Base-by-base conservation (phyloP, 768 basidiomycete species). In the Rhodocollybia butyracea region DNA sequence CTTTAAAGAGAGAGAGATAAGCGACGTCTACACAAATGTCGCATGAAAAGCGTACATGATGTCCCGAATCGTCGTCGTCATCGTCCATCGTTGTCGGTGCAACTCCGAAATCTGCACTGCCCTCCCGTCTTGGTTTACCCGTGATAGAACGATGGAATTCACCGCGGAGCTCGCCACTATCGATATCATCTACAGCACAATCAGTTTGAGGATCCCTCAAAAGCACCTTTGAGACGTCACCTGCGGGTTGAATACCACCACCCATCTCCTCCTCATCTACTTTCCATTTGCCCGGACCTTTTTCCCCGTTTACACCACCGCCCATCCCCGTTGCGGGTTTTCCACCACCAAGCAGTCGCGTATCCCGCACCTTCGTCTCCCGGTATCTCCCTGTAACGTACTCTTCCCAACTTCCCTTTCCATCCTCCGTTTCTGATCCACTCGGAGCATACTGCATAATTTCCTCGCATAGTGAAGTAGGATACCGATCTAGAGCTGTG, bases 301-400 rank as follows among this genome's bases (percentile, higher is more conserved):
- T 63, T 59, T 29, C 65, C 22, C 88, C n/a, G 88, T 85, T 59
- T 82, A 82, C 86, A 86, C 87, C 59, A 68, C 60, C 32, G 41
- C 70, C 63, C 60, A 67, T 29, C 60, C 59, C 48, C 10, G 19
- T 26, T 3, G 41, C 32, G 29, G 91, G 90, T 67, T 89, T 91
- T 5, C 91, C 91, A 17, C 94, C 96, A 3, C 94, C 95, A 15
- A 98, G 79, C 8, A 89, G 76, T 59, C 81, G 82, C 13, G 77
- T 80, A 64, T 98, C 94, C 38, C 85, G 84, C 59, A 81, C 81
- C 73, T 93, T 93, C 10, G 93, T 91, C 68, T 97, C 94, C 34
- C 82, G 79, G 62, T 94, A 92, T 32, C 91, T 74, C 5, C 91
- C 91, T 2, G 80, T 83, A 38, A 98, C 92, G 60, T 94, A 99